Conservation (phyloP, 257 asterid species). For the Salvia miltiorrhiza region DNA sequence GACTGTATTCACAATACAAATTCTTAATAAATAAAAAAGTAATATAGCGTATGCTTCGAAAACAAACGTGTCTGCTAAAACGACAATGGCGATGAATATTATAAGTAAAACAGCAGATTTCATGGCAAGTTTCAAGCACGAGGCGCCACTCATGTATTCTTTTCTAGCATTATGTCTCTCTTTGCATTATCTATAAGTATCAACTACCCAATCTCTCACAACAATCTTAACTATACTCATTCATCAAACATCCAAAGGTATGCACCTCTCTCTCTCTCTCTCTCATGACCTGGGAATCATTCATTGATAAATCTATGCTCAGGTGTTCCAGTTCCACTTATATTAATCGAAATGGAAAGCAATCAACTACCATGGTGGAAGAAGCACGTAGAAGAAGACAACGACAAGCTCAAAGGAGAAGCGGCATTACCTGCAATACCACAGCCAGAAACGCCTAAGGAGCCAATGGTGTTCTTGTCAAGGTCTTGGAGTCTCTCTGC, state of each 20-base stretch:
- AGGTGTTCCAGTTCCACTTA: background rate
- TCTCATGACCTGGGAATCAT: background rate
- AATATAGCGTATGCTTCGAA: background rate
- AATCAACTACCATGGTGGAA: conserved; percentile 33
- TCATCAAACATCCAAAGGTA: conserved; percentile 15
- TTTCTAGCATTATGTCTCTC: conserved; percentile 42
- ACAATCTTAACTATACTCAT: background rate
- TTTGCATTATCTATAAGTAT: conserved; percentile 20
- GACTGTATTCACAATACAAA: background rate
- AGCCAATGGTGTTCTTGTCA: conserved; percentile 84
- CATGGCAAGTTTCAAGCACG: conserved; percentile 47
- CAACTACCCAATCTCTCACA: background rate
- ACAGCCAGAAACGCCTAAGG: conserved; percentile 78
- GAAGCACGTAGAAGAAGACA: conserved; percentile 41
- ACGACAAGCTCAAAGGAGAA: conserved; percentile 26
- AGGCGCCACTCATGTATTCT: conserved; percentile 30
- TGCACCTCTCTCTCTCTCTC: background rate
- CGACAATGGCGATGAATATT: background rate
- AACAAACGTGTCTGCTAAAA: conserved; percentile 6
- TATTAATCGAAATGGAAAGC: conserved; percentile 31
- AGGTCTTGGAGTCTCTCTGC: conserved; percentile 91
- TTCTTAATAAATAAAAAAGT: background rate
- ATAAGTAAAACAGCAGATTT: conserved; percentile 29
- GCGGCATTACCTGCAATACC: conserved; percentile 45
- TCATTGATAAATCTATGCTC: background rate